These are phyloP conservation scores for Cryomyces antarcticus DNA, from an alignment of 495 filamentous ascomycete genomes.

Conservation along the genomic window DNA sequence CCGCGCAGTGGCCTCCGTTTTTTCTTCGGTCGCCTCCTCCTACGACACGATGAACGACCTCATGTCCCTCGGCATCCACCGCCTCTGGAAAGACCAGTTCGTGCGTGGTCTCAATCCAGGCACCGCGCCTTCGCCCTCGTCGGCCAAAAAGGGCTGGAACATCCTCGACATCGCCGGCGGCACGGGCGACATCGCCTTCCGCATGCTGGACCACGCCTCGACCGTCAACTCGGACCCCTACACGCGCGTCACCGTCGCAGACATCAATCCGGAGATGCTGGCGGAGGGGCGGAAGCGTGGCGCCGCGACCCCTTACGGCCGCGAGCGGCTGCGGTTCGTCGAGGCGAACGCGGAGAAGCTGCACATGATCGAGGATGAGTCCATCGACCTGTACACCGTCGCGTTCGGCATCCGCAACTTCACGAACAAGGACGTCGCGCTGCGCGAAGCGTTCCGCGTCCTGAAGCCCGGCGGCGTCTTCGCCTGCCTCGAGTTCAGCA, in stretches of 20 bases:
- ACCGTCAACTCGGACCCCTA: constrained; percentile 58
- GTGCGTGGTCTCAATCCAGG: constrained; percentile 83
- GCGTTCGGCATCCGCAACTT: constrained; percentile 98
- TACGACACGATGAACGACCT: constrained; percentile 98
- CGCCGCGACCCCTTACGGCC: constrained; percentile 31
- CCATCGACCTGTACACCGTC: constrained; percentile 84
- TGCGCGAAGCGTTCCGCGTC: constrained; percentile 66
- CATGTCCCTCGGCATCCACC: constrained; percentile 93
- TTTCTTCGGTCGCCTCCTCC: constrained; percentile 82
- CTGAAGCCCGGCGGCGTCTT: constrained; percentile 90
- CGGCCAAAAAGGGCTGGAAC: constrained; percentile 35
- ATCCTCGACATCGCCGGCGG: constrained; percentile 96
- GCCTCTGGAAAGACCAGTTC: constrained; percentile 97
- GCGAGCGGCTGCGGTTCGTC: constrained; percentile 48
- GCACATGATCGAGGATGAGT: constrained; percentile 36
- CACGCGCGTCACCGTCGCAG: constrained; percentile 69
- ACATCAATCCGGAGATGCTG: constrained; percentile 93
- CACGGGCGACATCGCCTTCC: constrained; percentile 95
- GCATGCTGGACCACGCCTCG: constrained; percentile 77
- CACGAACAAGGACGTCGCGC: constrained; percentile 59
- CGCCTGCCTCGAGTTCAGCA: constrained; percentile 89
- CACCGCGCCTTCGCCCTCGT: constrained; percentile 31
- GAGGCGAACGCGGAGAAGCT: constrained; percentile 81
- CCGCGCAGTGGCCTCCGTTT: constrained; percentile 57
- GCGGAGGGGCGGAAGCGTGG: constrained; percentile 67